Evolutionary conservation across 192 early-diverging fungal genomes (phyloP).

Genomic region (Geranomyces michiganensis): DNA sequence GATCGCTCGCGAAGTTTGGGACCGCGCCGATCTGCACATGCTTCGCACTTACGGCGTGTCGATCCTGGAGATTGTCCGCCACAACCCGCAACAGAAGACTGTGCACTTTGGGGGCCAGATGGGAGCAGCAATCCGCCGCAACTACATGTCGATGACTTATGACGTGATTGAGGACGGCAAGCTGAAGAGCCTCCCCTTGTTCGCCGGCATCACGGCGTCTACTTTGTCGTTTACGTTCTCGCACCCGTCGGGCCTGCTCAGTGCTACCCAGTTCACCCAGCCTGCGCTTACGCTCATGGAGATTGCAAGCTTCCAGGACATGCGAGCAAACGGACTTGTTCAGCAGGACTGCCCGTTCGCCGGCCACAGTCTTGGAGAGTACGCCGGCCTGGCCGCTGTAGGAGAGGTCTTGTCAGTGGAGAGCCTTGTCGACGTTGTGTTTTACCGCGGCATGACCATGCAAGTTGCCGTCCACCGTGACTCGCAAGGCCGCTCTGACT

Average conservation of each 20-base stretch:
- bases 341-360: constrained; percentile 82
- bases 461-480: constrained; percentile 89
- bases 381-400: constrained; percentile 86
- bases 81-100: constrained; percentile 79
- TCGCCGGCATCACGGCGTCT: constrained; percentile 79
- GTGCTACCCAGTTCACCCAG: constrained; percentile 96
- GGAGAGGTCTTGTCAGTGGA: constrained; percentile 86
- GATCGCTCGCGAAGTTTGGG: constrained; percentile 87
- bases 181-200: constrained; percentile 78
- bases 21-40: constrained; percentile 87
- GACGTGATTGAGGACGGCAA: constrained; percentile 79
- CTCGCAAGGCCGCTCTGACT: constrained; percentile 75
- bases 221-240: constrained; percentile 81
- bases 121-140: constrained; percentile 77
- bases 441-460: constrained; percentile 99
- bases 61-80: constrained; percentile 86
- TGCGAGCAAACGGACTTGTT: constrained; percentile 85
- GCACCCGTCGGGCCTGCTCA: constrained; percentile 81
- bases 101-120: constrained; percentile 88
- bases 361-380: constrained; percentile 92
- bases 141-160: constrained; percentile 91
- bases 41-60: constrained; percentile 84
- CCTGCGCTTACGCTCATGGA: constrained; percentile 88
- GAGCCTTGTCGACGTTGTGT: constrained; percentile 85
- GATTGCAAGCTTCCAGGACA: constrained; percentile 87